Percentiles rank a stretch among this genome's conserved stretches.
phyloP scores from a whole-genome alignment of 208 protist species.

The Trypanosoma vivax region DNA sequence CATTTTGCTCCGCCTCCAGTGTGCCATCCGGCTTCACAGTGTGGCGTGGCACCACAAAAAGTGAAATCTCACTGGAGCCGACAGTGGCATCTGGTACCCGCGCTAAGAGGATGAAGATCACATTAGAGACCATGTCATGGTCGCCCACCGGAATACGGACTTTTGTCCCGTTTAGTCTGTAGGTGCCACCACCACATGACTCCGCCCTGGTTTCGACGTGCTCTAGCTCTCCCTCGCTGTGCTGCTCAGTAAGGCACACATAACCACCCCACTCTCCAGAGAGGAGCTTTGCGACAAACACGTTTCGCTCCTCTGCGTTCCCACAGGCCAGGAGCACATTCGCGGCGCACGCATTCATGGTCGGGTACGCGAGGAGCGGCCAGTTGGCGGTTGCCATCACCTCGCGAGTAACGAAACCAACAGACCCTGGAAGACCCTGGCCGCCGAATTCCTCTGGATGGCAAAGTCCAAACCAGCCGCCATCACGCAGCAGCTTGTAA shows the following conservation, averaged over 20 bases:
- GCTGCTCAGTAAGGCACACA: conserved; percentile 90
- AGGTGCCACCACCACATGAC: conserved; percentile 59
- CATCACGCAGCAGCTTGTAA: conserved; percentile 65
- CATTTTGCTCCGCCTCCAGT: conserved; percentile 52
- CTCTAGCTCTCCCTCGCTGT: conserved; percentile 78
- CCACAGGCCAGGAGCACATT: conserved; percentile 60
- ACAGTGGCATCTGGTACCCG: conserved; percentile 51
- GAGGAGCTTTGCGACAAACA: conserved; percentile 71
- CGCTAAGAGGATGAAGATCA: conserved; percentile 82
- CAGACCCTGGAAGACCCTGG: conserved; percentile 66
- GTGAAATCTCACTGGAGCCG: conserved; percentile 83
- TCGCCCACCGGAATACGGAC: conserved; percentile 91
- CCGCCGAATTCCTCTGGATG: conserved; percentile 77
- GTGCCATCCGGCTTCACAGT: conserved; percentile 58
- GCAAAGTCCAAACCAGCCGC: conserved; percentile 70
- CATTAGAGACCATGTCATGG: conserved; percentile 84
- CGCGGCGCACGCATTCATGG: conserved; percentile 53
- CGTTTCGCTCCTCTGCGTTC: conserved; percentile 71
- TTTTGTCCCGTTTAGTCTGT: conserved; percentile 83
- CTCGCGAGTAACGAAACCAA: conserved; percentile 58
- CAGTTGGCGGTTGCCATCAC: conserved; percentile 79
- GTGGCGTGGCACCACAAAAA: conserved; percentile 87
- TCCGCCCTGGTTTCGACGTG: conserved; percentile 82
- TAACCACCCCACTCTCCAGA: conserved; percentile 75
- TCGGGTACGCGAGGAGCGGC: conserved; percentile 82